phyloP scores from a whole-genome alignment of 108 stramenopile species.

The Schizochytrium sp. region DNA sequence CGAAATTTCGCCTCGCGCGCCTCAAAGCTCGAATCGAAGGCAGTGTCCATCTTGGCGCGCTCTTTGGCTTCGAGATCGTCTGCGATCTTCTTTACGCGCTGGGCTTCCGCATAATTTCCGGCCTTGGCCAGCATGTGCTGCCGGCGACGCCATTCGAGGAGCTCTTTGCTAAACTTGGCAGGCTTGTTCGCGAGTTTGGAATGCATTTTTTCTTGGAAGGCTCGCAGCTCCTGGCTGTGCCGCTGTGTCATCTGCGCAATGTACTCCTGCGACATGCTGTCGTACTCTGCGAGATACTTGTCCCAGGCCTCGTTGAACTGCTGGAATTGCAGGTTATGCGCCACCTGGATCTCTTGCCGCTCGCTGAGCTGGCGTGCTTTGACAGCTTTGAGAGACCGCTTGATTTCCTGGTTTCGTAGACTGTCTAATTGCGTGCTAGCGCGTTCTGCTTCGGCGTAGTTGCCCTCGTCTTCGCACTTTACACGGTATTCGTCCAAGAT shows the following conservation, averaged over 20 bases:
- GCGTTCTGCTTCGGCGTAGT: conserved; percentile 54
- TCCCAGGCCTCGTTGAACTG: conserved; percentile 61
- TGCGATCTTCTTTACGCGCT: conserved; percentile 54
- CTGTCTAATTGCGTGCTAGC: conserved; percentile 46
- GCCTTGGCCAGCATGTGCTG: conserved; percentile 55
- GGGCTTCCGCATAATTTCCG: conserved; percentile 55
- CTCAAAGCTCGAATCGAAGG: conserved; percentile 32
- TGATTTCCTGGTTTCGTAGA: conserved; percentile 52
- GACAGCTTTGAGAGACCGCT: conserved; percentile 52
- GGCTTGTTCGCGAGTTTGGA: conserved; percentile 43
- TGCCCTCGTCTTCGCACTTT: conserved; percentile 58
- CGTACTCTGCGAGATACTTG: conserved; percentile 59
- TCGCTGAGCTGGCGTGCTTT: conserved; percentile 50
- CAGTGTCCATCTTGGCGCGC: conserved; percentile 40
- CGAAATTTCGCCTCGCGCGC: conserved; percentile 50
- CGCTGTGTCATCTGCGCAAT: conserved; percentile 63
- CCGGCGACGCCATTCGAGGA: conserved; percentile 55
- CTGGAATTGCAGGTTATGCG: conserved; percentile 60
- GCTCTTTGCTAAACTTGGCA: conserved; percentile 55
- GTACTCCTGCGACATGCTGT: conserved; percentile 59
- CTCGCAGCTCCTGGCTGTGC: conserved; percentile 44
- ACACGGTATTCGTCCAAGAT: conserved; percentile 57
- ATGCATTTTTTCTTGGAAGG: conserved; percentile 48
- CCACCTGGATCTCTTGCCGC: conserved; percentile 57
- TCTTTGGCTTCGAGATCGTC: conserved; percentile 54